phyloP scores from a whole-genome alignment of 345 rosid species.

The Eucalyptus sideroxylon region DNA sequence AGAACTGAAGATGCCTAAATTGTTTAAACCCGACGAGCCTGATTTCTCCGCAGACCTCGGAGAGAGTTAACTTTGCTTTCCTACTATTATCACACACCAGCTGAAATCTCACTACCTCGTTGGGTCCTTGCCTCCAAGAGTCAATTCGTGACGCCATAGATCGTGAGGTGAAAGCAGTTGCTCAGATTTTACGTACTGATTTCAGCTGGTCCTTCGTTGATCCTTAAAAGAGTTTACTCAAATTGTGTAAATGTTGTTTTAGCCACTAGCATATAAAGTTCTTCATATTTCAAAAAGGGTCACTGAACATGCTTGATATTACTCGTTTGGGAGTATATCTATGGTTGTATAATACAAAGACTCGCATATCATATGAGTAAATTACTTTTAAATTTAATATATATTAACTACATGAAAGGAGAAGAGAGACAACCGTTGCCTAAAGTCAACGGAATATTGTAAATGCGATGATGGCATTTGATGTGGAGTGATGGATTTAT shows the following conservation, averaged over 20 bases:
- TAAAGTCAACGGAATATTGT: not conserved
- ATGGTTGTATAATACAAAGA: not conserved
- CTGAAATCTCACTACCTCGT: not conserved
- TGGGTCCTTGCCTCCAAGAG: not conserved
- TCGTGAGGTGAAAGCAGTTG: not conserved
- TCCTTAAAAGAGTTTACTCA: not conserved
- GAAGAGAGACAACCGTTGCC: not conserved
- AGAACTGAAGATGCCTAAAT: conserved; percentile 74
- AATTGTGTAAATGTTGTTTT: not conserved
- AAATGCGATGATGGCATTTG: not conserved
- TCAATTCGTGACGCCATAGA: not conserved
- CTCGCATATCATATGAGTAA: not conserved
- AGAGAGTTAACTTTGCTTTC: not conserved
- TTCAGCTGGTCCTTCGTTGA: not conserved
- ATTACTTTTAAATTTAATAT: not conserved
- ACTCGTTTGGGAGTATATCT: not conserved
- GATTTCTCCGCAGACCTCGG: conserved; percentile 25
- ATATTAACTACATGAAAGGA: not conserved
- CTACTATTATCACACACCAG: not conserved
- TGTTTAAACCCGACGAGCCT: conserved; percentile 75
- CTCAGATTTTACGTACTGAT: not conserved
- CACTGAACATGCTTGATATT: not conserved
- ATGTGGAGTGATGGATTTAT: not conserved
- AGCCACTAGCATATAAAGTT: not conserved
- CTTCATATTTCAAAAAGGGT: not conserved